A percentile compares a stretch with the other conserved stretches of the same genome.
These are phyloP conservation scores for Xylaria telfairii DNA, from an alignment of 495 filamentous ascomycete species.

Conservation along the genomic window DNA sequence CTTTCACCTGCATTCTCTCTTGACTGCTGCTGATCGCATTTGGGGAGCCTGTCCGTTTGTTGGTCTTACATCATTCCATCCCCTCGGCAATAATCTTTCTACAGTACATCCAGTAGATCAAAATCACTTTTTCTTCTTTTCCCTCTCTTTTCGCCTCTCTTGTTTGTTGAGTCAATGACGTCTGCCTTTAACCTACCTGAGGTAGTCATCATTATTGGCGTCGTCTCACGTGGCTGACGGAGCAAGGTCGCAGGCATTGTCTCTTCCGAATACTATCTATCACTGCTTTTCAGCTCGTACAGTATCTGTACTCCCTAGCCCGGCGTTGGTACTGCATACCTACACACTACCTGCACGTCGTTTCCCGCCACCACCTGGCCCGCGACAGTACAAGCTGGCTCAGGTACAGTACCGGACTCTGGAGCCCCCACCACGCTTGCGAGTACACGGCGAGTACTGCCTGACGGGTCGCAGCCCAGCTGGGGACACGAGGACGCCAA, in stretches of 20 bases:
- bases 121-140: background rate
- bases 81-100: conserved; percentile 8
- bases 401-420: conserved; percentile 2
- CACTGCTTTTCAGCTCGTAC: conserved; percentile 21
- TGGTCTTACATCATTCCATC: conserved; percentile 22
- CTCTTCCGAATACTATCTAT: conserved; percentile 6
- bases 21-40: conserved; percentile 1
- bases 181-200: background rate
- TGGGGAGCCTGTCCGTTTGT: conserved; percentile 12
- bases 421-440: conserved; percentile 3
- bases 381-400: background rate
- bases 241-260: conserved; percentile 13
- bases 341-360: conserved; percentile 5
- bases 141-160: background rate
- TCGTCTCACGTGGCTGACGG: conserved; percentile 24
- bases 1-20: conserved; percentile 19
- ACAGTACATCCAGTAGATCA: background rate
- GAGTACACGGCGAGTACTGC: conserved; percentile 24
- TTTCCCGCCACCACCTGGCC: conserved; percentile 16
- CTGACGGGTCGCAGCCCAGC: background rate
- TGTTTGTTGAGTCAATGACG: background rate
- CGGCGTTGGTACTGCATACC: conserved; percentile 8
- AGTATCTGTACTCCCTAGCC: conserved; percentile 20
- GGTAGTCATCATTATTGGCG: conserved; percentile 7
- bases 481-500: conserved; percentile 16